Base-by-base conservation (phyloP, 768 basidiomycete genomes). In the Panaeolus papilionaceus region DNA sequence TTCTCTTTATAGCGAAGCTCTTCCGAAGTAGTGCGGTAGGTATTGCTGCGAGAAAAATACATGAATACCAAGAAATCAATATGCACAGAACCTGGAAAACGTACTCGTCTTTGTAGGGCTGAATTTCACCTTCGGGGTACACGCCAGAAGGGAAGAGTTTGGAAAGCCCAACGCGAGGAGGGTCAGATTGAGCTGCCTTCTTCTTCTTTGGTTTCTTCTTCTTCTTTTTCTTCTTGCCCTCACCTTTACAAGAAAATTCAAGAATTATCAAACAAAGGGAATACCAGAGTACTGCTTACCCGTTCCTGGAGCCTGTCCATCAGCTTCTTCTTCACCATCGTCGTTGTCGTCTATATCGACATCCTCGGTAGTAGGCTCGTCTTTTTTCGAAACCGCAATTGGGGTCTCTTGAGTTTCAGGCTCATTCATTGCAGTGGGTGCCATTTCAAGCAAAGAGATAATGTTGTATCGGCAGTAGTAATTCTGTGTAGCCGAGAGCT, bases 161-260 rank as follows among this genome's bases (percentile, higher is more conserved):
- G 71, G 92, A 92, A 69, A 99, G 78, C 9, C 93, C 95, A 23
- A 97, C 82, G 33, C 94, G 87, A 38, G 98, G 98, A 20, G 98
- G 98, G 40, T 97, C 95, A n/a, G 87, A 88, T 81, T 99, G 96
- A 73, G 88, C 86, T 10, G 76, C 68, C 79, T 88, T 92, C 80
- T 93, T 96, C 83, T 92, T 90, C 81, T 95, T 95, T 67, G 92
- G 81, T 78, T 95, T 96, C 79, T 94, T 97, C 80, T 96, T 95
- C 77, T 96, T 98, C 83, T 97, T 97, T 79, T 95, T 96, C 77
- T 89, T 92, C 78, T 89, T 89, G 64, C 75, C 83, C 51, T 89
- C 89, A 23, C 84, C 89, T 83, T 66, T 10, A 45, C 61, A 12
- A 65, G 38, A 2, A 26, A 20, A 38, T 45, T 12, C 2, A 23